phyloP scores from a whole-genome alignment of 2,329 filamentous ascomycete species.

The Calonectria pseudoreteaudii region DNA sequence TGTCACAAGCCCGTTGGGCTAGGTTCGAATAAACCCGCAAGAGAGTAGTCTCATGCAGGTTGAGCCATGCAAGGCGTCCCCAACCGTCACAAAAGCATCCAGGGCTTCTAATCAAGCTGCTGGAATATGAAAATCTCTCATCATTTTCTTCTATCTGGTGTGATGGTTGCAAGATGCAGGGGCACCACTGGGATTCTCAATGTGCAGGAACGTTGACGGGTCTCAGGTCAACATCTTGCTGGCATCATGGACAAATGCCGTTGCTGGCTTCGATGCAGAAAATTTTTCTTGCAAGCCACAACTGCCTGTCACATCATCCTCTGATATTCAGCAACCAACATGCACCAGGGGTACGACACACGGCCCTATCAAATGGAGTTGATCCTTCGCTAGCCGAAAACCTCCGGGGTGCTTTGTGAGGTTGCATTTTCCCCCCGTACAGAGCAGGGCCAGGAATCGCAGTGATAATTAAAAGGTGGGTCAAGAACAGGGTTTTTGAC shows the following conservation, averaged over 20 bases:
- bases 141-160: background rate
- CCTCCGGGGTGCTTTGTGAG: background rate
- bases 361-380: background rate
- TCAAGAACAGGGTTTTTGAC: background rate
- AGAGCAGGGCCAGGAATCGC: background rate
- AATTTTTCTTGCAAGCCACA: background rate
- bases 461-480: background rate
- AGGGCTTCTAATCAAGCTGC: too few relatives aligned
- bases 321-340: background rate
- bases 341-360: background rate
- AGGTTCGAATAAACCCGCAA: too few relatives aligned
- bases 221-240: background rate
- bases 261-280: background rate
- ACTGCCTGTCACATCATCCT: background rate
- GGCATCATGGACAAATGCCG: background rate
- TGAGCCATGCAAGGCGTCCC: background rate
- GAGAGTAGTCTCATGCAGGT: too few relatives aligned
- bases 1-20: background rate
- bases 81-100: background rate
- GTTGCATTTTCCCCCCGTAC: background rate
- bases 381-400: background rate
- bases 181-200: background rate
- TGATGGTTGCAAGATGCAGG: background rate
- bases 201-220: background rate
- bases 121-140: background rate